Evolutionary conservation across 768 basidiomycete species (phyloP), one percentile per base, ranked within the genome.

Genomic region (Nevesoporus exiguus): DNA sequence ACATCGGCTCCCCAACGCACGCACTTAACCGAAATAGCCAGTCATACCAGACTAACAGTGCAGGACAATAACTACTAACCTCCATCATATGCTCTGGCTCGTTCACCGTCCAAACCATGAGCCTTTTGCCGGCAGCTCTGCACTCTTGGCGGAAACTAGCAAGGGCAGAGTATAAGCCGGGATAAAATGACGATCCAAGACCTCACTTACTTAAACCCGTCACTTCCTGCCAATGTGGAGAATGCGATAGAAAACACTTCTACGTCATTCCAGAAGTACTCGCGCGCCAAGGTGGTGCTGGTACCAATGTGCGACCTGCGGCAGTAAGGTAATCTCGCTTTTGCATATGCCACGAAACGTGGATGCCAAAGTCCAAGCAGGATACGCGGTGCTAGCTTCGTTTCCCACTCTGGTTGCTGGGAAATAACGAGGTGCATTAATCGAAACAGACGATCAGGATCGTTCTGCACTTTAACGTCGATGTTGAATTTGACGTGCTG

Each of bases 101-200:
- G 65, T 99, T 99, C 25, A 98, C 96, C 0, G 97, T 99, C 97
- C 95, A 98, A 3, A 93, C 92, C 81, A 95, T 87, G 52, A 98
- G 61, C 60, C 79, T 79, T 79, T 97, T 97, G 19, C 88, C 88
- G 1, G 83, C 83, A 15, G 66, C 75, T 67, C 85, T 84, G 74
- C 92, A 94, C 60, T 94, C 88, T 43, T 76, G 71, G 51, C 86
- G 76, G 76, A 99, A 98, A 75, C 95, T 81, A 51, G 45, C 29
- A 49, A 22, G 43, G 53, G n/a, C n/a, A 47, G 34, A 45, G 33
- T 34, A 58, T 45, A 47, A 53, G 42, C 25, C 33, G 15, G 22
- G 25, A n/a, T 47, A 43, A 13, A 45, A 53, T 29, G 42, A 50
- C 6, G 51, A 27, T 30, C 8, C 1, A 17, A 15, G 36, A 43